A percentile compares a stretch with the other conserved stretches of the same genome.
These are phyloP conservation scores for Nicotiana tabacum DNA, from an alignment of 257 asterid species.

Conservation along the genomic window DNA sequence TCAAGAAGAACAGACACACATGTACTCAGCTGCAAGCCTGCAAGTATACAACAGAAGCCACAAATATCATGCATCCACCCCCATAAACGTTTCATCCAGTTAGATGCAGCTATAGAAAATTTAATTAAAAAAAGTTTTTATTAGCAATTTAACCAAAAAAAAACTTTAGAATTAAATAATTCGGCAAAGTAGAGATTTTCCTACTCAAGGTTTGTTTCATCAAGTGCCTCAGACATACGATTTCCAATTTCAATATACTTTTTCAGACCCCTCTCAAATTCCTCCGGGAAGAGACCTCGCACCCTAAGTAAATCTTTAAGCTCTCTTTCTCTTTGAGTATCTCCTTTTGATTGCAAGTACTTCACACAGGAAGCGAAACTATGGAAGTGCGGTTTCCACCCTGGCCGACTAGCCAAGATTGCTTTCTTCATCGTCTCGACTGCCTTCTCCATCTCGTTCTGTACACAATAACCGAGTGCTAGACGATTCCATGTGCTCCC, in stretches of 20 bases:
- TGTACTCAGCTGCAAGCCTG: not conserved
- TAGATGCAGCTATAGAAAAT: not conserved
- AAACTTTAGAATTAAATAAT: not conserved
- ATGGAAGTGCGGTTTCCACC: constrained; percentile 23
- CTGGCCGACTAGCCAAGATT: not conserved
- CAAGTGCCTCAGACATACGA: not conserved
- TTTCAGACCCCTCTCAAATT: constrained; percentile 22
- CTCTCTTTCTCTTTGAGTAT: constrained; percentile 22
- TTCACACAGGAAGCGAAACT: constrained; percentile 34
- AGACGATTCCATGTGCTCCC: constrained; percentile 38
- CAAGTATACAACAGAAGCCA: not conserved
- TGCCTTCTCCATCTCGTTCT: constrained; percentile 37
- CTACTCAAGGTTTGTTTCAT: not conserved
- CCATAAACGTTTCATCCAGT: not conserved
- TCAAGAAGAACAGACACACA: too few species aligned
- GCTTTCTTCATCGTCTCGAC: constrained; percentile 31
- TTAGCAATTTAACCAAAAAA: not conserved
- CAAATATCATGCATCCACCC: not conserved
- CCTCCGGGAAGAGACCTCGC: constrained; percentile 18
- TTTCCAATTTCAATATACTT: constrained; percentile 16
- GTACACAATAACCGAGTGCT: constrained; percentile 33
- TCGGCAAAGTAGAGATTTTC: not conserved
- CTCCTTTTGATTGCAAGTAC: constrained; percentile 36
- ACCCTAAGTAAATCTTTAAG: constrained; percentile 26
- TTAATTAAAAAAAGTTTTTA: not conserved